Evolutionary conservation across 2,329 filamentous ascomycete genomes (phyloP).

Genomic region (Talaromyces marneffei): DNA sequence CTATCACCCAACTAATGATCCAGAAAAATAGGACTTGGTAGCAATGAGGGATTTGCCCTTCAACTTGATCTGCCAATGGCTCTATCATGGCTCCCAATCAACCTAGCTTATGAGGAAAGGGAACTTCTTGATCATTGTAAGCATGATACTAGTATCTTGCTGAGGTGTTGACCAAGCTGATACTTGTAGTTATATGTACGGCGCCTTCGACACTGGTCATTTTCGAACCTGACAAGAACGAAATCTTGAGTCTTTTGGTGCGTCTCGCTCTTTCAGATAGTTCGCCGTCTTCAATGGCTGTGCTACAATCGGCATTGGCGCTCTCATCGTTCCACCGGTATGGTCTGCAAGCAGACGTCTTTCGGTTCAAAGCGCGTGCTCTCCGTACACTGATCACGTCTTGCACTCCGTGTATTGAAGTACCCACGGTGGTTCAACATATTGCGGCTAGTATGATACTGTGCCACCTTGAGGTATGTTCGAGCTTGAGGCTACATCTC

Average conservation of each 20-base stretch:
- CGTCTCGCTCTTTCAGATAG: conserved; percentile 7
- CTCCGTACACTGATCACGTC: conserved; percentile 11
- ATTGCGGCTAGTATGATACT: conserved; percentile 12
- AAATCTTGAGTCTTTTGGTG: conserved; percentile 1
- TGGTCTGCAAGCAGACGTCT: conserved; percentile 10
- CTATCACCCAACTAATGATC: conserved; percentile 2
- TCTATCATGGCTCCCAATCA: conserved; percentile 9
- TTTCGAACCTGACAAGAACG: conserved; percentile 3
- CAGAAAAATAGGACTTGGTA: conserved; percentile 10
- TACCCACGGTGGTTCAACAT: conserved; percentile 4
- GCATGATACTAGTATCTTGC: background rate
- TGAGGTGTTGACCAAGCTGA: background rate
- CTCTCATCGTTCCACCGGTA: conserved; percentile 10
- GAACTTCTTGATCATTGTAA: conserved; percentile 10
- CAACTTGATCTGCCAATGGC: conserved; percentile 1
- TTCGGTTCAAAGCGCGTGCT: conserved; percentile 10
- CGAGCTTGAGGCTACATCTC: background rate
- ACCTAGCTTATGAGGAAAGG: conserved; percentile 7
- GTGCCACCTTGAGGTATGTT: conserved; percentile 9
- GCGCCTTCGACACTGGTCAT: conserved; percentile 2
- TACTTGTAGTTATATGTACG: conserved; percentile 2
- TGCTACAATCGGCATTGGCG: conserved; percentile 10
- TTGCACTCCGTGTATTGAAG: conserved; percentile 4
- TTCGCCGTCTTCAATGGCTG: conserved; percentile 5
- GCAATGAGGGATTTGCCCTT: conserved; percentile 4